These are phyloP conservation scores for Cylindrotheca fusiformis DNA, from an alignment of 108 stramenopile genomes.

Conservation along the genomic window DNA sequence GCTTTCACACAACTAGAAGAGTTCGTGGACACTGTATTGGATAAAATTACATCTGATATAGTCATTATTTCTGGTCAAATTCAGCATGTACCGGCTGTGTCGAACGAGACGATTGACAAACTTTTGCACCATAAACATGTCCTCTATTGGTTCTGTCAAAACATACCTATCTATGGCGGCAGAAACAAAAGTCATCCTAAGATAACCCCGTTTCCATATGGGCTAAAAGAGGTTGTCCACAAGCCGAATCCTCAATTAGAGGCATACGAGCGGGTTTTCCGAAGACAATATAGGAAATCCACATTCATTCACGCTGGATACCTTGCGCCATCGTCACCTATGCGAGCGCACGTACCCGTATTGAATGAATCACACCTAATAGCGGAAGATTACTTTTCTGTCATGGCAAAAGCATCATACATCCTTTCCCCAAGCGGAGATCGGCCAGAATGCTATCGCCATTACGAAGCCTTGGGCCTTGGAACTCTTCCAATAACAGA, in stretches of 20 bases:
- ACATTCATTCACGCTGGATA: slow-evolving; percentile 7
- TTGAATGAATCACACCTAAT: background rate
- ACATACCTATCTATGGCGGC: slow-evolving; percentile 7
- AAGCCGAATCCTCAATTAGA: background rate
- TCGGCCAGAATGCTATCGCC: slow-evolving; percentile 39
- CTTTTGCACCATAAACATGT: slow-evolving; percentile 1
- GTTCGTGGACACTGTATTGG: slow-evolving; percentile 13
- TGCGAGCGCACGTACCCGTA: background rate
- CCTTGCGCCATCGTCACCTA: background rate
- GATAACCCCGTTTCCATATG: slow-evolving; percentile 20
- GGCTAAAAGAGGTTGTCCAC: slow-evolving; percentile 8
- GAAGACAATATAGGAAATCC: too few relatives aligned
- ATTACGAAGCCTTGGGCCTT: slow-evolving; percentile 42
- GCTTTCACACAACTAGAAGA: slow-evolving; percentile 6
- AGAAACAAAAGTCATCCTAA: slow-evolving; percentile 4
- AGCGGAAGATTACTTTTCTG: slow-evolving; percentile 14
- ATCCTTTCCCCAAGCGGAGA: slow-evolving; percentile 35
- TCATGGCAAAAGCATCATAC: slow-evolving; percentile 20
- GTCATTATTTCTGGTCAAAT: slow-evolving; percentile 15
- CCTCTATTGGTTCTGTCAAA: slow-evolving; percentile 15
- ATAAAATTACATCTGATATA: slow-evolving; percentile 1
- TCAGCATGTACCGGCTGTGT: background rate
- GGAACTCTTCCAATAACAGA: slow-evolving; percentile 35
- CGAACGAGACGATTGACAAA: background rate
- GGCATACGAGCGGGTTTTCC: too few relatives aligned